A percentile compares a stretch with the other conserved stretches of the same genome.
Evolutionary conservation across 148 eudicot species (phyloP).

Genomic region (Polygonum aviculare): DNA sequence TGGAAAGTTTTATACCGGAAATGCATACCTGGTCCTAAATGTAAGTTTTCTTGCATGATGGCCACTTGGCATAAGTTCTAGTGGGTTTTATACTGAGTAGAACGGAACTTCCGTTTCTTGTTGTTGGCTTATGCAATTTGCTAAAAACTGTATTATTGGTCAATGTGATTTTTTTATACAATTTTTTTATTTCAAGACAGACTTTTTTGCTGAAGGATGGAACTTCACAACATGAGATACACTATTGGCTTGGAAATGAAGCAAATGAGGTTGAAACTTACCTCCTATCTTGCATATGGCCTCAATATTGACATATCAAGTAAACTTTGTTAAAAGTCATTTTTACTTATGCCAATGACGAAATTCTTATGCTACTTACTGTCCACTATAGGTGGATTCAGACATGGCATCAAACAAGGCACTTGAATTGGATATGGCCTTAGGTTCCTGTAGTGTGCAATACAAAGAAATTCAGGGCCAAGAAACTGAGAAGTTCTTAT

Average conservation of each 20-base stretch:
- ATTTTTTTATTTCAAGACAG: constrained; percentile 22
- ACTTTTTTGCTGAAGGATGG: constrained; percentile 46
- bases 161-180: not conserved
- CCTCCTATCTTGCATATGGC: not conserved
- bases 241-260: constrained; percentile 75
- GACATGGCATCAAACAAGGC: constrained; percentile 46
- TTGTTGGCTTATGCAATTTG: not conserved
- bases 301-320: not conserved
- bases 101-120: not conserved
- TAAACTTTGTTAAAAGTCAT: not conserved
- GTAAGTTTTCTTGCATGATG: constrained; percentile 27
- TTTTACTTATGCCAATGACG: not conserved
- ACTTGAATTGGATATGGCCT: constrained; percentile 61
- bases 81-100: not conserved
- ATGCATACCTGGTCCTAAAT: constrained; percentile 59
- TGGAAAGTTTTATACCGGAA: constrained; percentile 57
- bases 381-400: constrained; percentile 40
- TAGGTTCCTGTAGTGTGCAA: constrained; percentile 69
- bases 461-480: constrained; percentile 75
- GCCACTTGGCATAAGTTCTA: not conserved
- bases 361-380: constrained; percentile 6
- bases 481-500: constrained; percentile 65
- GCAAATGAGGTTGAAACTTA: constrained; percentile 42
- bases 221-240: constrained; percentile 46
- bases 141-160: not conserved